Evolutionary conservation across 805 yeast species (phyloP), one percentile per base, ranked within the genome.

Genomic region (Monosporozyma siamensis): DNA sequence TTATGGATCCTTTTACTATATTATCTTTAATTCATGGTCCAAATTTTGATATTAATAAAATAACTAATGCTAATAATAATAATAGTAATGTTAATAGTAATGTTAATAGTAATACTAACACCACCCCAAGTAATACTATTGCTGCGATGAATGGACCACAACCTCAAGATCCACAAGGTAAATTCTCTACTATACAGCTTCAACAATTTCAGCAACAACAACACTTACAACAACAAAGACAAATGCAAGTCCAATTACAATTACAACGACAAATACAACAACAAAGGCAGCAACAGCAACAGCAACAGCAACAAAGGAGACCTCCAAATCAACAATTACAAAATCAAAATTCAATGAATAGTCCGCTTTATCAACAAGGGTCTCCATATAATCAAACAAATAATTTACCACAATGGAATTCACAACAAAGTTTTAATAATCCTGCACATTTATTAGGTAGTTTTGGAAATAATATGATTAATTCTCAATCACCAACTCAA

Each of bases 1-100:
- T n/a, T n/a, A 62, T 61, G 48, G 61, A 58, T 32, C 57, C 53
- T 3, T 36, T 47, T 25, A 10, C 32, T 17, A 38, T 31, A 21
- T 22, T 35, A 24, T n/a, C 43, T 12, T 26, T 37, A 12, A 12
- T 37, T 6, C 29, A 37, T 15, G n/a, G n/a, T 12, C 21, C 39
- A 17, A 26, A 20, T 37, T 18, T 10, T 37, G 29, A 37, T 26
- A 5, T 20, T 25, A 25, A 26, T 18, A 26, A 26, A 11, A 18
- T 15, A 14, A 18, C 20, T 17, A 32, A 15, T 18, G 14, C 7
- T 34, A 34, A 18, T 22, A 34, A 12, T 3, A 36, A 15, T 15
- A 25, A 29, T 17, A 20, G 26, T 22, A 39, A 30, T 23, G 31
- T 4, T 23, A 38, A 26, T 20, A 31, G 15, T 31, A 12, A 11